phyloP scores from a whole-genome alignment of 2,329 filamentous ascomycete genomes.

The Neofusicoccum cordaticola region DNA sequence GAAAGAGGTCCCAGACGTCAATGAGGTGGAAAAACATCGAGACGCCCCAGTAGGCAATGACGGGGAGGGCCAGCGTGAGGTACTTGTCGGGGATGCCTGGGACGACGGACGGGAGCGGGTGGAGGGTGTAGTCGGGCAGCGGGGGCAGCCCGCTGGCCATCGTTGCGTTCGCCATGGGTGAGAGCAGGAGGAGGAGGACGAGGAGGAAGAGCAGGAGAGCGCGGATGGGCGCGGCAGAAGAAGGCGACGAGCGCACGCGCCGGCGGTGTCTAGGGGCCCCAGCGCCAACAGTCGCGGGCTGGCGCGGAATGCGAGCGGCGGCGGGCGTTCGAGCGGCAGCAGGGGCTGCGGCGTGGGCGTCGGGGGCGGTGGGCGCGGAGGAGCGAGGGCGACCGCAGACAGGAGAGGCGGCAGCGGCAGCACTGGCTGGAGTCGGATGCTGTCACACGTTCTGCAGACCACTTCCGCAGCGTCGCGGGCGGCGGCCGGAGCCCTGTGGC shows the following conservation, averaged over 20 bases:
- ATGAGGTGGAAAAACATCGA: constrained; percentile 85
- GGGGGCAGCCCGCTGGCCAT: constrained; percentile 68
- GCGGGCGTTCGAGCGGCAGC: constrained; percentile 2
- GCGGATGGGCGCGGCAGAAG: constrained; percentile 11
- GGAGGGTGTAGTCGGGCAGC: constrained; percentile 76
- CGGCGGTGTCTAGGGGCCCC: constrained; percentile 11
- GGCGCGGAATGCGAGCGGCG: constrained; percentile 20
- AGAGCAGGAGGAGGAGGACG: neutral
- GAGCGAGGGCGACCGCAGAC: constrained; percentile 25
- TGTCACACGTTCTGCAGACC: constrained; percentile 11
- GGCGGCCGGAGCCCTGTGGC: too few relatives aligned
- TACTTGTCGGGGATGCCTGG: constrained; percentile 78
- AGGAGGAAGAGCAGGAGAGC: neutral
- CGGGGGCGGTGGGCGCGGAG: neutral
- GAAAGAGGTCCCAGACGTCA: constrained; percentile 80
- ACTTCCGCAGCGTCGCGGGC: neutral
- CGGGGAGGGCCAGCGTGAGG: constrained; percentile 70
- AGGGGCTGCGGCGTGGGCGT: neutral
- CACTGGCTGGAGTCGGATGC: neutral
- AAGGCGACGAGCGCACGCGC: constrained; percentile 2
- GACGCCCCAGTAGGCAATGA: constrained; percentile 83
- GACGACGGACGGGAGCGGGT: constrained; percentile 68
- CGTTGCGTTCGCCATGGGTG: constrained; percentile 46
- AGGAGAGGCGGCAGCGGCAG: constrained; percentile 11
- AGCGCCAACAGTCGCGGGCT: constrained; percentile 15